Evolutionary conservation across 768 basidiomycete genomes (phyloP).

Genomic region (Zangia roseola): DNA sequence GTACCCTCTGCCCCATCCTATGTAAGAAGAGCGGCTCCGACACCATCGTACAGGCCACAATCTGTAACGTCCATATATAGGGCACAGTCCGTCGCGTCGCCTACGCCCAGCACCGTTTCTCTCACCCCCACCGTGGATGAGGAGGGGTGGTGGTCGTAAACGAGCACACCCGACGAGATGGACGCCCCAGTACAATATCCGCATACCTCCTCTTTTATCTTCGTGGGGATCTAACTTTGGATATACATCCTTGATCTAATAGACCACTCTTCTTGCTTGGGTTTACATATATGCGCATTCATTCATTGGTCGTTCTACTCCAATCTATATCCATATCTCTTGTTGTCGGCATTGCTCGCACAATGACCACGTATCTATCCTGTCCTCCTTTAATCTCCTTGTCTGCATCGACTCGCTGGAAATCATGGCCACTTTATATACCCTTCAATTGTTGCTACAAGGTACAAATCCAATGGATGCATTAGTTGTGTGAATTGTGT

Average conservation of each 20-base stretch:
- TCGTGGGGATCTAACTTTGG: constrained; percentile 13
- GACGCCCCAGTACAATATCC: constrained; percentile 2
- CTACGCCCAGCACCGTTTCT: constrained; percentile 76
- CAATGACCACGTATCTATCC: constrained; percentile 3
- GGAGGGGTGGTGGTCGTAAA: constrained; percentile 77
- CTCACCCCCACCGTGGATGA: constrained; percentile 64
- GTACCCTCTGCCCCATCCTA: constrained; percentile 15
- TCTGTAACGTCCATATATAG: constrained; percentile 50
- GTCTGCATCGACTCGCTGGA: constrained; percentile 16
- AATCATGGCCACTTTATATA: constrained; percentile 32
- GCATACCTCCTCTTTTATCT: constrained; percentile 1
- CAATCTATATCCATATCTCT: constrained; percentile 13
- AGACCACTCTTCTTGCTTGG: not conserved
- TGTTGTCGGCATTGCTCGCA: constrained; percentile 8
- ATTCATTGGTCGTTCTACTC: not conserved
- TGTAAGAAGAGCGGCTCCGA: constrained; percentile 19
- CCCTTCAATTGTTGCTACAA: constrained; percentile 40
- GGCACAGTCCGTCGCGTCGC: constrained; percentile 51
- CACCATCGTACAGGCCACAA: constrained; percentile 32
- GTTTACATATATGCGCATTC: not conserved
- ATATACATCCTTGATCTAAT: constrained; percentile 28
- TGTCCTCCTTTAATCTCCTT: constrained; percentile 9
- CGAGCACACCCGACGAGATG: not conserved
- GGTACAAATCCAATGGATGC: constrained; percentile 38
- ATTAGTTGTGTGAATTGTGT: constrained; percentile 31